Conservation (phyloP, 2,329 filamentous ascomycete species). For the Pleurostoma richardsiae region DNA sequence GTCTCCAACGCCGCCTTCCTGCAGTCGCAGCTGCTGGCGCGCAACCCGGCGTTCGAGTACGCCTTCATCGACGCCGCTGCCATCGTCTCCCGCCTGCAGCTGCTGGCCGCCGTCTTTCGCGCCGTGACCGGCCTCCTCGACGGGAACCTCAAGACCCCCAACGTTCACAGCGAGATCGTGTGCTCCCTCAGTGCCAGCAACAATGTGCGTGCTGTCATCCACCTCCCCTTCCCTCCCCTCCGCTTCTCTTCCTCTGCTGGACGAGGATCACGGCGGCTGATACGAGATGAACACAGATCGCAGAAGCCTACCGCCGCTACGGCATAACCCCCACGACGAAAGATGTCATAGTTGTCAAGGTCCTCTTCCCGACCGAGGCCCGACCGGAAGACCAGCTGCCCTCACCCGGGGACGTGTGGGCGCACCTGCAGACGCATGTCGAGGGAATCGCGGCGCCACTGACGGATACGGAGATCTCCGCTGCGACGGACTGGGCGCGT, state of each 20-base stretch:
- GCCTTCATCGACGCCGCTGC: conserved; percentile 84
- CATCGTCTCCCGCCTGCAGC: conserved; percentile 67
- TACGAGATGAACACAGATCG: conserved; percentile 56
- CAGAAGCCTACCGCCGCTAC: conserved; percentile 85
- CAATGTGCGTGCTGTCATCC: conserved; percentile 51
- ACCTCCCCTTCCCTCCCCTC: background rate
- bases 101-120: conserved; percentile 71
- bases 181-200: conserved; percentile 75
- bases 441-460: conserved; percentile 56
- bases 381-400: conserved; percentile 30
- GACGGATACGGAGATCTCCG: conserved; percentile 56
- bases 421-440: conserved; percentile 58
- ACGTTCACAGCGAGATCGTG: conserved; percentile 86
- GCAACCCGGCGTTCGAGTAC: conserved; percentile 85
- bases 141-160: conserved; percentile 66
- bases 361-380: conserved; percentile 48
- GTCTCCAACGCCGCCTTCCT: conserved; percentile 75
- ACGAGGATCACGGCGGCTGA: background rate
- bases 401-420: conserved; percentile 41
- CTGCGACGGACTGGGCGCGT: conserved; percentile 59
- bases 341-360: conserved; percentile 75
- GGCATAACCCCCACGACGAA: conserved; percentile 70
- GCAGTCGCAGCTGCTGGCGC: conserved; percentile 76
- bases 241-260: conserved; percentile 2
- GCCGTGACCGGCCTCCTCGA: conserved; percentile 64